phyloP scores from a whole-genome alignment of 768 basidiomycete genomes.

The Agaricus subrufescens region DNA sequence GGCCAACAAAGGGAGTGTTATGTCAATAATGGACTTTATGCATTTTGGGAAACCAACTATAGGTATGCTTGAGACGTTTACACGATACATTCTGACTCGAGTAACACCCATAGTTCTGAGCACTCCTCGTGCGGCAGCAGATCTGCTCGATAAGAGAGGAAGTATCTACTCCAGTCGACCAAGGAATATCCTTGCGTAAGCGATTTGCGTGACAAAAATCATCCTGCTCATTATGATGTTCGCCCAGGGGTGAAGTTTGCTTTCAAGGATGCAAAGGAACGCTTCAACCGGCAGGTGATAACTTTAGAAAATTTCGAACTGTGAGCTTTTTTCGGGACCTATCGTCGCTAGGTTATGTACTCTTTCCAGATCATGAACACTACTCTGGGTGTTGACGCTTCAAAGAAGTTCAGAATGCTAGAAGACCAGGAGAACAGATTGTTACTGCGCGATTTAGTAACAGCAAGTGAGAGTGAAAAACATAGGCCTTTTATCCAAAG shows the following conservation, averaged over 20 bases:
- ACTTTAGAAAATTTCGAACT: not conserved
- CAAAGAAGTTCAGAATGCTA: slow-evolving; percentile 17
- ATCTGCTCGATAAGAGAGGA: slow-evolving; percentile 26
- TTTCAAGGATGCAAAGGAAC: slow-evolving; percentile 1
- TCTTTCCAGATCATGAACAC: slow-evolving; percentile 18
- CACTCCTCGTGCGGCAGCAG: slow-evolving; percentile 21
- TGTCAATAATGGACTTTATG: slow-evolving; percentile 2
- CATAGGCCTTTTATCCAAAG: slow-evolving; percentile 14
- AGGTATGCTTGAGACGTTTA: not conserved
- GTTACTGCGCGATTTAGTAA: slow-evolving; percentile 17
- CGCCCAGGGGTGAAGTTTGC: not conserved
- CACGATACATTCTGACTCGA: not conserved
- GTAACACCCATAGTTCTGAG: slow-evolving; percentile 16
- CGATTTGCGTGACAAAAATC: not conserved
- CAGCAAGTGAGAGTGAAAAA: slow-evolving; percentile 2
- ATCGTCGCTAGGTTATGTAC: not conserved
- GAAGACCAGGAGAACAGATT: slow-evolving; percentile 18
- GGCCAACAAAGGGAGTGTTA: not conserved
- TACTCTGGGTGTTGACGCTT: slow-evolving; percentile 18
- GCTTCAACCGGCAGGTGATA: not conserved
- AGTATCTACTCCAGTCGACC: slow-evolving; percentile 29
- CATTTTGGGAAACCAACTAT: slow-evolving; percentile 4
- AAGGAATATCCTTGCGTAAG: slow-evolving; percentile 23
- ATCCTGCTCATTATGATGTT: too few species aligned
- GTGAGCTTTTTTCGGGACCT: not conserved